Evolutionary conservation across 305 asterid species (phyloP).

Genomic region (Fraxinus velutina): DNA sequence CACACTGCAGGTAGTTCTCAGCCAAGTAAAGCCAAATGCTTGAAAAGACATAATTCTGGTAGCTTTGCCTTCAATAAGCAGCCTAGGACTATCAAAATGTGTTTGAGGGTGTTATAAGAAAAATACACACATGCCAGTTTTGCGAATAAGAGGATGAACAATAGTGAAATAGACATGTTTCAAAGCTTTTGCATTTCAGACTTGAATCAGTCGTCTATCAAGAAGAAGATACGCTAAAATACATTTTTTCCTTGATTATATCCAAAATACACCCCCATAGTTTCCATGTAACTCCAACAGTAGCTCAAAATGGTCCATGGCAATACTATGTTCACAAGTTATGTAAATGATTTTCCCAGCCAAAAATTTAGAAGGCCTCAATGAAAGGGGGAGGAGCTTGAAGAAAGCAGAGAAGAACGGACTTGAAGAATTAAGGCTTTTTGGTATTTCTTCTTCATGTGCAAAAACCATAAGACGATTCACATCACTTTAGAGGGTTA

Average conservation of each 20-base stretch:
- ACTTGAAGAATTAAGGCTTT: not conserved
- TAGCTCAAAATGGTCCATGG: not conserved
- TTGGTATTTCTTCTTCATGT: not conserved
- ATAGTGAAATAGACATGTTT: not conserved
- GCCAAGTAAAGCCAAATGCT: not conserved
- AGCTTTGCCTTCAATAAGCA: not conserved
- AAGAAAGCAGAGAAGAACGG: not conserved
- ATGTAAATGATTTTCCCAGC: not conserved
- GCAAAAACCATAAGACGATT: not conserved
- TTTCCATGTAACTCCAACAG: not conserved
- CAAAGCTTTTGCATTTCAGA: not conserved
- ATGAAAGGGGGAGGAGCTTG: not conserved
- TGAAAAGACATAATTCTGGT: not conserved
- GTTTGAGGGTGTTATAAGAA: not conserved
- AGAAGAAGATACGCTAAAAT: not conserved
- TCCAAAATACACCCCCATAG: too few relatives aligned
- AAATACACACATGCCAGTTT: not conserved
- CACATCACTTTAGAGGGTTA: not conserved
- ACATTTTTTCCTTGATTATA: too few relatives aligned
- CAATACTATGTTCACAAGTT: not conserved
- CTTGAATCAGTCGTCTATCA: not conserved
- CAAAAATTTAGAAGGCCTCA: not conserved
- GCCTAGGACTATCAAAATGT: not conserved
- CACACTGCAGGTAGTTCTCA: not conserved
- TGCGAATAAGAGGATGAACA: not conserved